Base-by-base conservation (phyloP, 2,329 filamentous ascomycete genomes). In the Bisporella sp. region DNA sequence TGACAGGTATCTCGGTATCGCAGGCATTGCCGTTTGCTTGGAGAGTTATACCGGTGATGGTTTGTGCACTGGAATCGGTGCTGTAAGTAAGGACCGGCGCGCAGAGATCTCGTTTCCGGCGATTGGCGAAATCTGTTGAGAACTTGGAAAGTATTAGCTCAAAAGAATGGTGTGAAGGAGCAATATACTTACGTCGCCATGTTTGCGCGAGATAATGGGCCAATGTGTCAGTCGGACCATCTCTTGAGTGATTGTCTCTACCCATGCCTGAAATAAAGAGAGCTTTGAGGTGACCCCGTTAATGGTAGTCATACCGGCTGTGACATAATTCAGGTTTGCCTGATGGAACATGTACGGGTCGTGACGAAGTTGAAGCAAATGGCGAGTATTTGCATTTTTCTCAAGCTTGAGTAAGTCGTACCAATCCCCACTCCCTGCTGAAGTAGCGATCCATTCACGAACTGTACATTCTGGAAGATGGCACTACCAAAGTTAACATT, bases 371-470 rank as follows among this genome's bases (percentile, higher is more conserved):
- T 72, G 73, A 40, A 83, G 70, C 32, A 82, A 66, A 59, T 82
- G 75, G 32, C 77, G 73, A 35, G 75, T 73, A 41, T 78, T 81
- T 46, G 75, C 76, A 5, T 68, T 62, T 48, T 71, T 70, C 45
- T 80, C 77, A 30, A 73, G 66, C 3, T 64, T 62, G 12, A 83
- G 67, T 3, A 83, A 69, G 57, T 73, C 67, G 2, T 68, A 64
- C 54, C 82, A 82, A 35, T 65, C 68, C 4, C 79, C 79, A 21
- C 66, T 68, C 3, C 79, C 79, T 21, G 66, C 68, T 5, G 78
- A 79, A 1, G 78, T 82, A 49, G 76, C 69, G 51, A 78, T 79
- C 80, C 80, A 83, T 63, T 83, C 79, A 44, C 73, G 66, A 28
- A 73, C 59, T 0, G 79, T 82, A 61, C 79, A 83, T 29, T 64